phyloP scores from a whole-genome alignment of 1,284 basidiomycete species.

The Heterobasidion parviporum region DNA sequence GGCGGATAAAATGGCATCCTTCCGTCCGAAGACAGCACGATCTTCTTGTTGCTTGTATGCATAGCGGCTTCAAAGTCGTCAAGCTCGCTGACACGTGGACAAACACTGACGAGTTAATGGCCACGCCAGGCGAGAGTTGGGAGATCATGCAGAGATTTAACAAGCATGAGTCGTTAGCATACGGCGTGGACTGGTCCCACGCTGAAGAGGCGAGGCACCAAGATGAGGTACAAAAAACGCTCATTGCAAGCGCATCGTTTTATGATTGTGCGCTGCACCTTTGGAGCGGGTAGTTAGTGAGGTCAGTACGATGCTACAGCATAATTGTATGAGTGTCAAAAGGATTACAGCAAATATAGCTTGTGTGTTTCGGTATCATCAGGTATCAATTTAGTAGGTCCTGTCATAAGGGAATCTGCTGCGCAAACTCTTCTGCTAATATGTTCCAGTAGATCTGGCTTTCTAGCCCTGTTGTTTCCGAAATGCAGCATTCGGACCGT shows the following conservation, averaged over 20 bases:
- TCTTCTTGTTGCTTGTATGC: slow-evolving; percentile 92
- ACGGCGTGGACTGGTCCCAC: slow-evolving; percentile 93
- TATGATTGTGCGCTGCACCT: slow-evolving; percentile 86
- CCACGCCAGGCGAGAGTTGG: slow-evolving; percentile 14
- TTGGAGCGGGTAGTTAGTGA: slow-evolving; percentile 57
- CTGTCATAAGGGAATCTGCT: too few species aligned
- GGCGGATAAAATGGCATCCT: slow-evolving; percentile 97
- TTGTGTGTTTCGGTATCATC: too few species aligned
- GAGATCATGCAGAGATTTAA: slow-evolving; percentile 60
- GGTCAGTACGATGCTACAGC: too few species aligned
- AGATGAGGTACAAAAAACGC: slow-evolving; percentile 26
- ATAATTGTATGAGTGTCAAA: too few species aligned
- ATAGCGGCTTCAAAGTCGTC: slow-evolving; percentile 89
- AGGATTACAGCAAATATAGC: too few species aligned
- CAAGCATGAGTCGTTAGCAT: slow-evolving; percentile 80
- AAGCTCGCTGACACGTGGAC: slow-evolving; percentile 26
- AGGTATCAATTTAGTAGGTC: too few species aligned
- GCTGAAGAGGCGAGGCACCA: slow-evolving; percentile 14
- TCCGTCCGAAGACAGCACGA: slow-evolving; percentile 47
- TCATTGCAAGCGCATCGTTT: slow-evolving; percentile 91
- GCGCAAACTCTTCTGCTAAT: too few species aligned
- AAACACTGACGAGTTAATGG: neutral
- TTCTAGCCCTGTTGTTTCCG: slow-evolving; percentile 30
- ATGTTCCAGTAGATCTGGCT: too few species aligned
- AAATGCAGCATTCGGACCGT: slow-evolving; percentile 44